Conservation (phyloP, 1,139 yeast genomes). For the Candida gigantensis region DNA sequence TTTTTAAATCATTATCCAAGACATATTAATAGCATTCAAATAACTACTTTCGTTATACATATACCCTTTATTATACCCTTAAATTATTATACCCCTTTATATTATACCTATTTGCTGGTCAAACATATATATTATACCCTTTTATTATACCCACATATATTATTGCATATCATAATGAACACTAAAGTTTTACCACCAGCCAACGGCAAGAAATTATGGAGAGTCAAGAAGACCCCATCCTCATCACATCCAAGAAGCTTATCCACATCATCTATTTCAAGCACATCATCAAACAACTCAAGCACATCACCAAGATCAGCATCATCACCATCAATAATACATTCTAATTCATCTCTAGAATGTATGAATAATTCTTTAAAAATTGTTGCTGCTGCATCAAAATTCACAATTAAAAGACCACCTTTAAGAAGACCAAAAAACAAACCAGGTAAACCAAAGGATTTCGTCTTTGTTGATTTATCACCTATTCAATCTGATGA, state of each 20-base stretch:
- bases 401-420: conserved; percentile 42
- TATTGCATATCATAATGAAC: conserved; percentile 2
- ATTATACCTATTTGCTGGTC: not conserved
- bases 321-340: conserved; percentile 8
- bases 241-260: conserved; percentile 18
- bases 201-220: conserved; percentile 51
- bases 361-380: conserved; percentile 48
- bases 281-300: conserved; percentile 3
- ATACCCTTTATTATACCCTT: not conserved
- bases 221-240: conserved; percentile 38
- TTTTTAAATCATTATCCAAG: not conserved
- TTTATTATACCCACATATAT: conserved; percentile 3
- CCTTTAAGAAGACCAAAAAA: conserved; percentile 53
- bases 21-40: not conserved
- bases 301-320: too few species aligned
- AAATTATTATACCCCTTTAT: not conserved
- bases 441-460: conserved; percentile 53
- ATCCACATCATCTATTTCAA: not conserved
- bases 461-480: conserved; percentile 56
- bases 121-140: conserved; percentile 2
- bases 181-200: conserved; percentile 38
- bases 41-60: too few species aligned
- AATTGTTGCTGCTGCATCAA: conserved; percentile 34
- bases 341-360: conserved; percentile 26
- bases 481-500: conserved; percentile 47